Evolutionary conservation across 768 basidiomycete genomes (phyloP), one percentile per base, ranked within the genome.

Genomic region (Pleurotus pulmonarius): DNA sequence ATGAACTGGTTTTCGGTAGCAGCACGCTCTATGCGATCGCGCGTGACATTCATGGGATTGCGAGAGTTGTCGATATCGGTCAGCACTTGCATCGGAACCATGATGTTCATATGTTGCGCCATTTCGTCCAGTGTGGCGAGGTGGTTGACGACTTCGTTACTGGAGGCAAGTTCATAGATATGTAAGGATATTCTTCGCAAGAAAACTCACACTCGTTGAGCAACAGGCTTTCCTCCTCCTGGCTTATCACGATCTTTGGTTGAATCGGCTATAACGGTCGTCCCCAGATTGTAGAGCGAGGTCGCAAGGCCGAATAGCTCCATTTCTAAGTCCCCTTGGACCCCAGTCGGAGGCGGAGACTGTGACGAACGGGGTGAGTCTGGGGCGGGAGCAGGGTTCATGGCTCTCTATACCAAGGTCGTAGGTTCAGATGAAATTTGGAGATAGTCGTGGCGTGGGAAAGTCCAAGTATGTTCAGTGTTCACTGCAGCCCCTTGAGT

Each of bases 1-100:
- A 92, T 90, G 61, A 92, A 93, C 65, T 92, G 92, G 65, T 94
- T 94, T 72, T 94, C 92, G 2, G 89, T 88, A 26, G 92, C 90
- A 0, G 90, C 83, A 52, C 90, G 79, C 71, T 94, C 92, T 12
- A 94, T 69, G 49, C 88, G 78, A 57, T 92, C 90, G 60, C 83
- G 82, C 15, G 92, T 92, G 51, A 92, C 75, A 65, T 86, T 84
- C 85, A 90, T 86, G 3, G 91, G 92, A 65, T 93, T 92, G 45
- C 83, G 80, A 3, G 85, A 76, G 60, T 83, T 86, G 74, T 94
- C 92, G 57, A 93, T 87, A 60, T 93, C 92, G 22, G 79, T 77
- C 26, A 90, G 72, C 24, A 91, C 80, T 67, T 92, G 88, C 69
- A 88, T 74, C 0, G 90, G 90, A 13, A 92, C 79, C 81, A 82